These are phyloP conservation scores for Lactarius deliciosus DNA, from an alignment of 768 basidiomycete species.

Conservation along the genomic window DNA sequence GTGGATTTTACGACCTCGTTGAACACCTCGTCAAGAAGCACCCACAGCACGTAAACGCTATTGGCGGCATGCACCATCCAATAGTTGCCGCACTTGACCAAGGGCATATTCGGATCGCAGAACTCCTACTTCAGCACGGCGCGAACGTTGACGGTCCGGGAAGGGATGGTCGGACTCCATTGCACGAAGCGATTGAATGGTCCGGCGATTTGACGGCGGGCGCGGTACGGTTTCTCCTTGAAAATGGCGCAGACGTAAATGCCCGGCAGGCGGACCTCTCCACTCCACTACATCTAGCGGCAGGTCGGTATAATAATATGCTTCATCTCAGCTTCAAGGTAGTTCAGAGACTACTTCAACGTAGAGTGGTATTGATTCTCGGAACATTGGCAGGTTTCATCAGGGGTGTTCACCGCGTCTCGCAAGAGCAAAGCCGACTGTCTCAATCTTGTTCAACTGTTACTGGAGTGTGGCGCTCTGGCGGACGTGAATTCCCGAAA, in stretches of 20 bases:
- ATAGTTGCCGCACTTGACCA: background rate
- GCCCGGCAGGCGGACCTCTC: background rate
- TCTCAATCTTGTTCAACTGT: background rate
- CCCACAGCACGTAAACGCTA: background rate
- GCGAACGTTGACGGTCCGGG: background rate
- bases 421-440: too few relatives aligned
- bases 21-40: background rate
- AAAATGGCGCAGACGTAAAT: background rate
- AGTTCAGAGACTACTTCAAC: background rate
- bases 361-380: background rate
- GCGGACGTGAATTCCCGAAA: background rate
- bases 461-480: background rate
- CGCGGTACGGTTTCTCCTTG: background rate
- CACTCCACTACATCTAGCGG: background rate
- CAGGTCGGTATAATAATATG: background rate
- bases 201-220: background rate
- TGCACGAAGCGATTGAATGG: background rate
- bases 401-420: too few relatives aligned
- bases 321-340: background rate
- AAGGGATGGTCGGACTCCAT: background rate
- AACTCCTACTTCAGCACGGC: background rate
- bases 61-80: background rate
- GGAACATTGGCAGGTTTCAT: background rate
- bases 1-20: background rate
- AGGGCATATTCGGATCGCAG: background rate